Conservation (phyloP, 345 rosid genomes). For the Zanthoxylum bungeanum region DNA sequence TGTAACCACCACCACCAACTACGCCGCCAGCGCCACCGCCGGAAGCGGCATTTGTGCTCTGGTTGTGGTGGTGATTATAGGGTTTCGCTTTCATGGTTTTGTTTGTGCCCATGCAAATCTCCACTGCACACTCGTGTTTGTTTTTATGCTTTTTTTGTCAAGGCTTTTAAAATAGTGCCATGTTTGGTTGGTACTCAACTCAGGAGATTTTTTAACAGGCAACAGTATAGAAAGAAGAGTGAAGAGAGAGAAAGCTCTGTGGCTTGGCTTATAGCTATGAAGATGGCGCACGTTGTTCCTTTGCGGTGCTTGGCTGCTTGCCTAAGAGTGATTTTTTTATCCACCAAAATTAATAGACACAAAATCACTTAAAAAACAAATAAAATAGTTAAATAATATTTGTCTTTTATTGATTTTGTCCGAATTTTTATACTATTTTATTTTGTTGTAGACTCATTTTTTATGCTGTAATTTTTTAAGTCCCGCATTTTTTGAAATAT, state of each 20-base stretch:
- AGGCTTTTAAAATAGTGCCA: neutral
- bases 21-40: constrained; percentile 21
- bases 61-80: constrained; percentile 20
- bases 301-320: no score
- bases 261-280: constrained; percentile 5
- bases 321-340: no score
- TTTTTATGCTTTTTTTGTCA: neutral
- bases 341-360: no score
- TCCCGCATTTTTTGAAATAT: no score
- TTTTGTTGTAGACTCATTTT: no score
- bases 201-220: neutral
- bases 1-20: constrained; percentile 18
- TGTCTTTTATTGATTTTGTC: no score
- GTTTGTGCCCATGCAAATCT: constrained; percentile 34
- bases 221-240: neutral
- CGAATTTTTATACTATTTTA: no score
- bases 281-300: neutral
- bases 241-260: neutral
- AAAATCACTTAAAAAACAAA: no score
- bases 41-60: constrained; percentile 13
- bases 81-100: constrained; percentile 42
- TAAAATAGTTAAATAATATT: no score
- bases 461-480: no score
- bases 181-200: neutral
- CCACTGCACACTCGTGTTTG: neutral